phyloP scores from a whole-genome alignment of 192 early-diverging fungal species.

The Oehlia diaphana region DNA sequence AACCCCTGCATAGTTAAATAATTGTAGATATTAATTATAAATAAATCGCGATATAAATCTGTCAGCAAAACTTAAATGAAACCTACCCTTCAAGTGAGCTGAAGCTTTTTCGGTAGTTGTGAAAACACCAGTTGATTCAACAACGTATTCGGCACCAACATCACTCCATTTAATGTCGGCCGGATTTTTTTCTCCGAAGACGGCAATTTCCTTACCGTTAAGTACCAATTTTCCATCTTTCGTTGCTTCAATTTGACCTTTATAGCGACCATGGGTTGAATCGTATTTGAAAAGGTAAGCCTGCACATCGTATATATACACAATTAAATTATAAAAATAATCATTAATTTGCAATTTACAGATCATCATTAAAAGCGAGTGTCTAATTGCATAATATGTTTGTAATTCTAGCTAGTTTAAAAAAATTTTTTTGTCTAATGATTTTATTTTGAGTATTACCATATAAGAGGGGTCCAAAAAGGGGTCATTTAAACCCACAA shows the following conservation, averaged over 20 bases:
- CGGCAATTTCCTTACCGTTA: conserved; percentile 78
- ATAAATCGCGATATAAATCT: background rate
- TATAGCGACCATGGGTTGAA: conserved; percentile 96
- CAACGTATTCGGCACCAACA: conserved; percentile 83
- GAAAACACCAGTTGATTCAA: conserved; percentile 99
- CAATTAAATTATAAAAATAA: conserved; percentile 8
- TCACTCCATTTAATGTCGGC: conserved; percentile 87
- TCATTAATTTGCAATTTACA: background rate
- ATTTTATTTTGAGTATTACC: conserved; percentile 44
- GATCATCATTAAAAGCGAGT: too few relatives aligned
- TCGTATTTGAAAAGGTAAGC: conserved; percentile 97
- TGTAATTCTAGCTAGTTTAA: background rate
- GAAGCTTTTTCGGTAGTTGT: conserved; percentile 86
- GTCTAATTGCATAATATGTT: too few relatives aligned
- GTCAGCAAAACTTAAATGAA: conserved; percentile 61
- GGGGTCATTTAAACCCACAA: conserved; percentile 95
- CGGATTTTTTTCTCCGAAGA: conserved; percentile 78
- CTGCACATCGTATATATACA: conserved; percentile 28
- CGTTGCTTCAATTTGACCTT: conserved; percentile 75
- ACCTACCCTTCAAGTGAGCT: conserved; percentile 83
- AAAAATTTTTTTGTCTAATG: too few relatives aligned
- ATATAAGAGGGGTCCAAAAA: conserved; percentile 97
- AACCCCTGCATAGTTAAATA: background rate
- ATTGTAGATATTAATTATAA: background rate
- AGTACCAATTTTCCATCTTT: conserved; percentile 89